Conservation (phyloP, 139 green algal species). For the Chlamydomonas incerta region DNA sequence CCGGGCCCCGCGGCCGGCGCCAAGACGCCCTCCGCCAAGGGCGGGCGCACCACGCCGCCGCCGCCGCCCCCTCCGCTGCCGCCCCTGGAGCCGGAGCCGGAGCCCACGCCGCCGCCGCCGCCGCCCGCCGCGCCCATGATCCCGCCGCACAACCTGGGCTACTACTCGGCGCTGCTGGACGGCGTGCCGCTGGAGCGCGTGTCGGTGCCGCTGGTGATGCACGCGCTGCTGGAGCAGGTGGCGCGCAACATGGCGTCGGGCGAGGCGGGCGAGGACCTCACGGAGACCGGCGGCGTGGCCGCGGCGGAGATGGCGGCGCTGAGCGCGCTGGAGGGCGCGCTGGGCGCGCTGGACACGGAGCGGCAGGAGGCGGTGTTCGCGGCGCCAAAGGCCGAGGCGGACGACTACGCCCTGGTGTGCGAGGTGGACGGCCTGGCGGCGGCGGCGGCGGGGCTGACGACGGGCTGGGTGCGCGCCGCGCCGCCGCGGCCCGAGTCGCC, state of each 20-base stretch:
- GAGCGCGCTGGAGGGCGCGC: slow-evolving; percentile 28
- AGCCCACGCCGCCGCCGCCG: not conserved
- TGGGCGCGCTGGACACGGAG: slow-evolving; percentile 10
- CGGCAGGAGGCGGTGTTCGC: slow-evolving; percentile 7
- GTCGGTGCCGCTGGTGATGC: slow-evolving; percentile 64
- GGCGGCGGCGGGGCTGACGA: slow-evolving; percentile 44
- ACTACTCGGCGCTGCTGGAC: slow-evolving; percentile 59
- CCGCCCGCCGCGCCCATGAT: not conserved
- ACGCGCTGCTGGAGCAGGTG: slow-evolving; percentile 72
- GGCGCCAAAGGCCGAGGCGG: not conserved
- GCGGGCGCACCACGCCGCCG: not conserved
- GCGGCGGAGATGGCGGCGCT: slow-evolving; percentile 40
- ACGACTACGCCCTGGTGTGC: slow-evolving; percentile 22
- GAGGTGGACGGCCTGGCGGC: slow-evolving; percentile 47
- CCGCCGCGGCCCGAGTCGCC: slow-evolving; percentile 28
- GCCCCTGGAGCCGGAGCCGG: too few relatives aligned
- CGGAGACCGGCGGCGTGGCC: slow-evolving; percentile 31
- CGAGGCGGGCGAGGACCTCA: slow-evolving; percentile 37
- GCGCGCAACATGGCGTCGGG: slow-evolving; percentile 36
- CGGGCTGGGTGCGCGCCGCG: slow-evolving; percentile 34
- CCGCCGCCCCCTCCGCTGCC: too few relatives aligned
- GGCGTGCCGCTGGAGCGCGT: slow-evolving; percentile 59
- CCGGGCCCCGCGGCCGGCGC: not conserved
- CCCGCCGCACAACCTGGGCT: slow-evolving; percentile 23
- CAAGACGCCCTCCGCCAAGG: not conserved